These are phyloP conservation scores for Hibiscus trionum DNA, from an alignment of 345 rosid genomes.

Conservation along the genomic window DNA sequence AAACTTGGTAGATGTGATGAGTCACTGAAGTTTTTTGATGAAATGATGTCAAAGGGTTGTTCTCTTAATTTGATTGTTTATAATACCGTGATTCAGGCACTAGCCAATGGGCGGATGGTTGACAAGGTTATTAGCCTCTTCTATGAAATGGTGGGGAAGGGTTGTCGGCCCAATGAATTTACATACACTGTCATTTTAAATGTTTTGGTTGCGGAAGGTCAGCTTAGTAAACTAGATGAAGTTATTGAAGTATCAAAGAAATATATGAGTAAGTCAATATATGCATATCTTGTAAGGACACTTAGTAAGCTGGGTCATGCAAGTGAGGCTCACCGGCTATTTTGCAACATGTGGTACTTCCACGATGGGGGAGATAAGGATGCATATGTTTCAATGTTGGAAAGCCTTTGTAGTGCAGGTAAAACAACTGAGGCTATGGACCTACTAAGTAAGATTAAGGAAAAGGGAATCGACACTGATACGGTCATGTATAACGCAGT, in stretches of 20 bases:
- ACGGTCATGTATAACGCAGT: slow-evolving; percentile 73
- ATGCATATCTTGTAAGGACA: slow-evolving; percentile 66
- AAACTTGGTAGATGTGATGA: slow-evolving; percentile 54
- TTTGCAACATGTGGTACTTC: slow-evolving; percentile 85
- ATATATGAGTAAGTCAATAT: slow-evolving; percentile 48
- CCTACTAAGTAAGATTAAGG: slow-evolving; percentile 55
- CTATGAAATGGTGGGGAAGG: slow-evolving; percentile 60
- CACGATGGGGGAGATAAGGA: slow-evolving; percentile 74
- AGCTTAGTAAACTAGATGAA: slow-evolving; percentile 54
- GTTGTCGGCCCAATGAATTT: slow-evolving; percentile 59
- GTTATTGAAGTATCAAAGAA: slow-evolving; percentile 53
- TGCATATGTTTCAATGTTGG: slow-evolving; percentile 62
- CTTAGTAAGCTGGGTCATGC: slow-evolving; percentile 67
- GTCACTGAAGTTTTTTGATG: slow-evolving; percentile 55
- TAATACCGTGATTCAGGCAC: slow-evolving; percentile 76
- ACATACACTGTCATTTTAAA: slow-evolving; percentile 56
- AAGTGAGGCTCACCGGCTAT: slow-evolving; percentile 74
- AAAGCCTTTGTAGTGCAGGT: slow-evolving; percentile 63
- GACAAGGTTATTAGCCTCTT: slow-evolving; percentile 66
- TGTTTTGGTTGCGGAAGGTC: slow-evolving; percentile 55
- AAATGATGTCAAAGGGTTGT: slow-evolving; percentile 55
- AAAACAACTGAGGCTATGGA: slow-evolving; percentile 78
- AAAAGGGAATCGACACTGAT: slow-evolving; percentile 58
- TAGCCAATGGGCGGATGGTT: slow-evolving; percentile 52
- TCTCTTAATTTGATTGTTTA: slow-evolving; percentile 52